Evolutionary conservation across 108 stramenopile genomes (phyloP), one percentile per base, ranked within the genome.

Genomic region (Chaetoceros tenuissimus): DNA sequence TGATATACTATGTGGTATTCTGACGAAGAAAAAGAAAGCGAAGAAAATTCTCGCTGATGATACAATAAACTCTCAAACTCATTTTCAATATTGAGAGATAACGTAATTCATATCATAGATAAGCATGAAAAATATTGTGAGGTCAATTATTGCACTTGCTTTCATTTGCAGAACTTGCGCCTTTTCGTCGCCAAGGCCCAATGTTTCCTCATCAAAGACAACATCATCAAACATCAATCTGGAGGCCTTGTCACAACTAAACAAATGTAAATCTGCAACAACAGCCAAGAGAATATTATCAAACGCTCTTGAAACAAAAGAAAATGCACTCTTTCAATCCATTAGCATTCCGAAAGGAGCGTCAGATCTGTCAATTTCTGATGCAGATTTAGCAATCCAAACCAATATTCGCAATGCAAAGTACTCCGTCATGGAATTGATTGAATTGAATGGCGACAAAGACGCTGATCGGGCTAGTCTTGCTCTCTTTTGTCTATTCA

Each of bases 351-450:
- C 83, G 13, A 66, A 58, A 22, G 79, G 80, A 44, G 68, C 82
- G 0, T 85, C 85, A 7, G 67, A 71, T 17, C 67, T 74, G 22
- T 61, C 66, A 20, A 77, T 92, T 52, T 82, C 81, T 28, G 86
- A 92, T 77, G 85, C 82, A n/a, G 90, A 92, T 57, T 62, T 92
- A 27, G 79, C 86, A 1, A 71, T 92, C 44, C 90, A 87, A 62
- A 87, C 86, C 0, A 75, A 79, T 24, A 72, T 87, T 22, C 66
- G 80, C 28, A 85, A 87, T 57, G 74, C 68, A 56, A 85, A 85
- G 59, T 92, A 87, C 64, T 63, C 64, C 28, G 78, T 92, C 8
- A 69, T 79, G 34, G 84, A 92, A 29, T 62, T 92, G 56, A 84
- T 87, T 51, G 85, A 85, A 46, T 60, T 81, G 40, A 87, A 85